A percentile compares a stretch with the other conserved stretches of the same genome.
Evolutionary conservation across 139 green algal genomes (phyloP).

Genomic region (Chlorella sorokiniana): DNA sequence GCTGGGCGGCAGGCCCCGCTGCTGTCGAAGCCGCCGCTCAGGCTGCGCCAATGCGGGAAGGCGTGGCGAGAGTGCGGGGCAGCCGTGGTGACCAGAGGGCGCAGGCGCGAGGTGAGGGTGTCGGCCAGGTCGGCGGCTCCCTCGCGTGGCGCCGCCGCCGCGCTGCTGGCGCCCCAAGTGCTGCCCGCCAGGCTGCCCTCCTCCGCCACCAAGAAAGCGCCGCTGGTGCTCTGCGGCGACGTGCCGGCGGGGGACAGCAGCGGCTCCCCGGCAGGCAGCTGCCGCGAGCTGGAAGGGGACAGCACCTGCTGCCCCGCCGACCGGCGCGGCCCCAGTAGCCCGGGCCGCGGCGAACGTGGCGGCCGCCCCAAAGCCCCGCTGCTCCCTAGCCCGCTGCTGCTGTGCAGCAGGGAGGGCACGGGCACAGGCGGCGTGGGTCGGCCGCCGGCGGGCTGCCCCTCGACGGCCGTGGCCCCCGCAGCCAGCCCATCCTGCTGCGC

Average conservation of each 20-base stretch:
- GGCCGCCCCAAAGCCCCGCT: not conserved
- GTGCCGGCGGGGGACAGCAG: constrained; percentile 9
- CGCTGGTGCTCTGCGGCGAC: constrained; percentile 2
- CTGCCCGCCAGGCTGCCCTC: constrained; percentile 23
- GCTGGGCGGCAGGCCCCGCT: not conserved
- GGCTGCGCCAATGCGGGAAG: not conserved
- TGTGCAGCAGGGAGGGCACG: not conserved
- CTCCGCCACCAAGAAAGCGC: not conserved
- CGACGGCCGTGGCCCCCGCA: not conserved
- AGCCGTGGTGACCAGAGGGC: constrained; percentile 3
- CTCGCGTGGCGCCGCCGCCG: not conserved
- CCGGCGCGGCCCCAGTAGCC: no score
- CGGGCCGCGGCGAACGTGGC: not conserved
- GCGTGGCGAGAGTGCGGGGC: not conserved
- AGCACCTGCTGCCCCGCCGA: not conserved
- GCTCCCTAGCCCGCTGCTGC: not conserved
- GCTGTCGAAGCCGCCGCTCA: not conserved
- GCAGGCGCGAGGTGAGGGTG: constrained; percentile 25
- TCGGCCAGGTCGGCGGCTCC: constrained; percentile 13
- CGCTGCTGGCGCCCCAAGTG: constrained; percentile 18
- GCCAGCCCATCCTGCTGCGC: not conserved
- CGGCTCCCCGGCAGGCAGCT: not conserved
- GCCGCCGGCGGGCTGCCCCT: not conserved
- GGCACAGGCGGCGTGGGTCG: not conserved
- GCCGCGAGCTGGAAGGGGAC: not conserved